Conservation (phyloP, 805 yeast genomes). For the Saccharomycopsis selenospora region DNA sequence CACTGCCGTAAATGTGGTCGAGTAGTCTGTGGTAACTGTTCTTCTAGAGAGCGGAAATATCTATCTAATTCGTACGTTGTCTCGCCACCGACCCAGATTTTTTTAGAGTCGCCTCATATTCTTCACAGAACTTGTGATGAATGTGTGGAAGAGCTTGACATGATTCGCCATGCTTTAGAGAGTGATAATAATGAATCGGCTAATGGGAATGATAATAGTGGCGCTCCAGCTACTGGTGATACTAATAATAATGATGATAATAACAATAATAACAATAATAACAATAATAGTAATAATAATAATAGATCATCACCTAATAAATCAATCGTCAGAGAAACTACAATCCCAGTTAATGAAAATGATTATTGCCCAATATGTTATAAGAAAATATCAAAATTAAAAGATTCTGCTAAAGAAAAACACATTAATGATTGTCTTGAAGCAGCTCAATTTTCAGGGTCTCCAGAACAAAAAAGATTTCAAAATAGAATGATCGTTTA, state of each 20-base stretch:
- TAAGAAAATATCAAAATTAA: conserved; percentile 20
- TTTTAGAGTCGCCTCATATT: conserved; percentile 43
- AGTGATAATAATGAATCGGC: conserved; percentile 2
- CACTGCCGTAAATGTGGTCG: conserved; percentile 81
- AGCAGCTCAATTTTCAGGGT: conserved; percentile 55
- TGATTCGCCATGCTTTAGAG: conserved; percentile 38
- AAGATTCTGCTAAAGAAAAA: conserved; percentile 39
- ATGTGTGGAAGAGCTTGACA: conserved; percentile 56
- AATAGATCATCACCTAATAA: conserved; percentile 33
- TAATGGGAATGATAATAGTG: conserved; percentile 2
- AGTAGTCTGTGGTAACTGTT: conserved; percentile 68
- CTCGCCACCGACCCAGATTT: conserved; percentile 42
- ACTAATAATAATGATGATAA: conserved; percentile 12
- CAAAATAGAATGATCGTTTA: conserved; percentile 84
- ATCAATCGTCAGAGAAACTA: not conserved
- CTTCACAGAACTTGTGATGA: conserved; percentile 69
- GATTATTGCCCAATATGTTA: conserved; percentile 32
- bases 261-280: conserved; percentile 8
- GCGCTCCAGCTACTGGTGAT: conserved; percentile 6
- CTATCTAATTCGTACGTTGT: conserved; percentile 55
- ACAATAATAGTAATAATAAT: conserved; percentile 28
- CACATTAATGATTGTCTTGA: conserved; percentile 69
- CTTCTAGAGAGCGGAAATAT: conserved; percentile 45
- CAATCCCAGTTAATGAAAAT: conserved; percentile 8
- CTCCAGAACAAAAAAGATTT: conserved; percentile 47